Evolutionary conservation across 2,329 filamentous ascomycete genomes (phyloP).

Genomic region (Fusarium tanahbumbuense): DNA sequence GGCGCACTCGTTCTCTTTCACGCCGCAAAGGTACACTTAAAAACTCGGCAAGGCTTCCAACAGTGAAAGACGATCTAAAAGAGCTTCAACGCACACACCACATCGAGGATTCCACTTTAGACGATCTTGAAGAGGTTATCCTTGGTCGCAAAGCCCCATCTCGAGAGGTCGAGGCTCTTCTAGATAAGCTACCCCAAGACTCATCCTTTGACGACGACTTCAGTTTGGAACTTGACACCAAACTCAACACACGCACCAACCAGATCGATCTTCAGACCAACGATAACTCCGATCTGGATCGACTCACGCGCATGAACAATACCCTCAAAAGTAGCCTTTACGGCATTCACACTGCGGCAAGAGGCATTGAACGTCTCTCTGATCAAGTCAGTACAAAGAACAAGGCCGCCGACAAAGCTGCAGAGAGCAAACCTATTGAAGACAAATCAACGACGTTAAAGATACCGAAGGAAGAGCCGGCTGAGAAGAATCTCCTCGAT

Average conservation of each 20-base stretch:
- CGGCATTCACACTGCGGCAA: slow-evolving; percentile 65
- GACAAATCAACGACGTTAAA: slow-evolving; percentile 3
- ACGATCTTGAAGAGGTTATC: slow-evolving; percentile 66
- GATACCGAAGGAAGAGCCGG: slow-evolving; percentile 15
- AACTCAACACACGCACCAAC: slow-evolving; percentile 43
- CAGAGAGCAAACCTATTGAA: slow-evolving; percentile 2
- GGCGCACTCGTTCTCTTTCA: slow-evolving; percentile 55
- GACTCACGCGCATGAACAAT: slow-evolving; percentile 63
- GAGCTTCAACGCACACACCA: slow-evolving; percentile 65
- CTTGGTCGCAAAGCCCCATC: slow-evolving; percentile 51
- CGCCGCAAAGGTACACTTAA: slow-evolving; percentile 59
- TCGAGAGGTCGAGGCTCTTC: slow-evolving; percentile 41
- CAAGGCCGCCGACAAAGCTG: slow-evolving; percentile 29
- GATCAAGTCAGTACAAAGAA: slow-evolving; percentile 59
- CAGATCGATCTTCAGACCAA: slow-evolving; percentile 38
- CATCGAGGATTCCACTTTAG: slow-evolving; percentile 70
- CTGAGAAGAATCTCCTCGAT: slow-evolving; percentile 19
- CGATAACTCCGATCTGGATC: slow-evolving; percentile 55
- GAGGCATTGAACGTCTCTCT: slow-evolving; percentile 69
- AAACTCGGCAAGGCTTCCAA: slow-evolving; percentile 66
- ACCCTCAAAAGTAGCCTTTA: slow-evolving; percentile 63
- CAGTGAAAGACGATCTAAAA: slow-evolving; percentile 66
- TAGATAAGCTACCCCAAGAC: slow-evolving; percentile 44
- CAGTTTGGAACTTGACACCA: slow-evolving; percentile 44
- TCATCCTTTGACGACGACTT: slow-evolving; percentile 39